Evolutionary conservation across 257 asterid genomes (phyloP).

Genomic region (Solanum chiquidenum): DNA sequence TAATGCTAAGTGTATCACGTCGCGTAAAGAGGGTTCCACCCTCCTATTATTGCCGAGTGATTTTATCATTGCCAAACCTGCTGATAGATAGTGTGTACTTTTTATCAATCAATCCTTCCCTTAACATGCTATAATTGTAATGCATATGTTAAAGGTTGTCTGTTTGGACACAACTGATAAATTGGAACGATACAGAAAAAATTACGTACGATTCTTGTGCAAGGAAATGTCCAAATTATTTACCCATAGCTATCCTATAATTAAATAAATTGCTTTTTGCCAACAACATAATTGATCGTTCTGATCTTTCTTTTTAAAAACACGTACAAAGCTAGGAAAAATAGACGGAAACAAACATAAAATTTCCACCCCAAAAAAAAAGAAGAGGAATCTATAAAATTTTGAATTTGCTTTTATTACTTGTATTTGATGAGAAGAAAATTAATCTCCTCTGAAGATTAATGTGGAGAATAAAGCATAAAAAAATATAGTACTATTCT

Average conservation of each 20-base stretch:
- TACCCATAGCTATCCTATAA: neutral
- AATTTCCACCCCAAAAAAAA: no score
- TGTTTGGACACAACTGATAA: neutral
- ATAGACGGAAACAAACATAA: neutral
- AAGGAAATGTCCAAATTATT: neutral
- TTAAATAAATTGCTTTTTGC: no score
- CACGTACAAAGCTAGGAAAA: neutral
- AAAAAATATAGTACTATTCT: no score
- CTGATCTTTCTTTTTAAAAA: no score
- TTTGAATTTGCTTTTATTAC: neutral
- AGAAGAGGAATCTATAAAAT: neutral
- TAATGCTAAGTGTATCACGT: no score
- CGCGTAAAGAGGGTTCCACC: no score
- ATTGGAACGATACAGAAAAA: neutral
- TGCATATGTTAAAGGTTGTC: neutral
- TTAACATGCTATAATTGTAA: neutral
- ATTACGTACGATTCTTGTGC: neutral
- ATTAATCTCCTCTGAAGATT: no score
- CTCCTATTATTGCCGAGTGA: no score
- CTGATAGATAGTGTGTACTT: no score
- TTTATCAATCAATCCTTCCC: neutral
- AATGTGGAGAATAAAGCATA: no score
- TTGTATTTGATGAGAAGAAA: neutral
- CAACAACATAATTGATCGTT: neutral
- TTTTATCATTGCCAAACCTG: no score